Evolutionary conservation across 2,329 filamentous ascomycete species (phyloP).

Genomic region (Botrytis sinoallii): DNA sequence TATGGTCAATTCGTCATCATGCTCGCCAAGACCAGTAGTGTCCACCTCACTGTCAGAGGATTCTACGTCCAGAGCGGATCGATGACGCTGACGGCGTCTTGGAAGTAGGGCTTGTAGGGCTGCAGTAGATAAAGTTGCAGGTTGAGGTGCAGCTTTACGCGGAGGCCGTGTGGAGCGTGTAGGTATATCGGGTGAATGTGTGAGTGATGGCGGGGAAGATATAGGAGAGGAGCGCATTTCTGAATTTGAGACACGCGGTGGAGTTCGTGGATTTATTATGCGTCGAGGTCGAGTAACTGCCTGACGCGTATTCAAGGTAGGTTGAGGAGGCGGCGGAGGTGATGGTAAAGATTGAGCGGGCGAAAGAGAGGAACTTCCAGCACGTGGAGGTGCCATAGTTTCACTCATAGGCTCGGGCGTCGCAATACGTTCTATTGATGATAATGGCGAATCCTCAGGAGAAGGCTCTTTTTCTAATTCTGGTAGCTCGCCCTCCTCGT

Average conservation of each 20-base stretch:
- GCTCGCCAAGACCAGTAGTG: constrained; percentile 46
- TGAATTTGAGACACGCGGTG: constrained; percentile 24
- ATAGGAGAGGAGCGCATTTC: constrained; percentile 33
- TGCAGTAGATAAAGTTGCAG: constrained; percentile 37
- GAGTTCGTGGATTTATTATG: constrained; percentile 32
- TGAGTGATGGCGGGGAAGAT: constrained; percentile 64
- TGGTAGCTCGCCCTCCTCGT: constrained; percentile 14
- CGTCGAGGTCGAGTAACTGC: constrained; percentile 29
- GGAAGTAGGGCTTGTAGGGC: constrained; percentile 41
- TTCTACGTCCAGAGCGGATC: constrained; percentile 41
- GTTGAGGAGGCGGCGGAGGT: constrained; percentile 25
- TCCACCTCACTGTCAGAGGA: constrained; percentile 48
- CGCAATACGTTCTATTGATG: constrained; percentile 29
- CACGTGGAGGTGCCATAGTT: constrained; percentile 38
- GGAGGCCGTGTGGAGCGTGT: constrained; percentile 13
- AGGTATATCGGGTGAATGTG: constrained; percentile 57
- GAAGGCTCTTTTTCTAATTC: constrained; percentile 17
- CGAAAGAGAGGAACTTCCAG: constrained; percentile 33
- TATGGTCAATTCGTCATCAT: constrained; percentile 55
- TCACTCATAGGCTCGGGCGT: constrained; percentile 35
- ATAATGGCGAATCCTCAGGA: constrained; percentile 22
- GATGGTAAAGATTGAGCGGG: constrained; percentile 27
- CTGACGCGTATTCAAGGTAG: constrained; percentile 13
- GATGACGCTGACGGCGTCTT: constrained; percentile 34
- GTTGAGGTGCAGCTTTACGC: constrained; percentile 26